These are phyloP conservation scores for Halophytophthora batemanensis DNA, from an alignment of 352 stramenopile genomes.

Conservation along the genomic window DNA sequence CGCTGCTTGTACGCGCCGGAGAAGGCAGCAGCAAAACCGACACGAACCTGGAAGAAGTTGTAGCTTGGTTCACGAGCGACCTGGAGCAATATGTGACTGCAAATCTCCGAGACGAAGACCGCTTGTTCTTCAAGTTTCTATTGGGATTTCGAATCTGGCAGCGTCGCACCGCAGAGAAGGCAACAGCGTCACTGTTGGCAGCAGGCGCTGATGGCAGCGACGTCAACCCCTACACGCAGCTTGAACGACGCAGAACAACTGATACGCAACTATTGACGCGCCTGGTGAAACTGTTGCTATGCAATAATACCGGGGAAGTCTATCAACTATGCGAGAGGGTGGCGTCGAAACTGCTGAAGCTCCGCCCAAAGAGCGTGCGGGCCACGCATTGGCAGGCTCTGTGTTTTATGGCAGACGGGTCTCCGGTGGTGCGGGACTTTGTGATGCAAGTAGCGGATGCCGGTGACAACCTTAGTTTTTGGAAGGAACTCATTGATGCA, in stretches of 20 bases:
- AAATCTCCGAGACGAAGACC: slow-evolving; percentile 30
- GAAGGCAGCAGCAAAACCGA: slow-evolving; percentile 17
- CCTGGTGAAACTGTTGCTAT: slow-evolving; percentile 9
- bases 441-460: slow-evolving; percentile 18
- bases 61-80: slow-evolving; percentile 19
- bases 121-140: slow-evolving; percentile 35
- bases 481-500: slow-evolving; percentile 22
- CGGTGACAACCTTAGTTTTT: slow-evolving; percentile 6
- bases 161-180: slow-evolving; percentile 14
- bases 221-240: background rate
- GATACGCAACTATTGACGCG: slow-evolving; percentile 11
- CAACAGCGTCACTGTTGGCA: no score
- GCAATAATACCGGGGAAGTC: background rate
- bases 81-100: slow-evolving; percentile 17
- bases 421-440: slow-evolving; percentile 23
- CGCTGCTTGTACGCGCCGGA: slow-evolving; percentile 22
- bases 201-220: background rate
- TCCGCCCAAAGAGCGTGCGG: slow-evolving; percentile 20
- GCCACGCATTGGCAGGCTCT: slow-evolving; percentile 20
- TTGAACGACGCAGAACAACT: background rate
- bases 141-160: slow-evolving; percentile 35
- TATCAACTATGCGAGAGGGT: slow-evolving; percentile 4
- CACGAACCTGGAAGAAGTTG: slow-evolving; percentile 17
- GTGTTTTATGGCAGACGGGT: slow-evolving; percentile 30
- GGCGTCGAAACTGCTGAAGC: slow-evolving; percentile 18